These are phyloP conservation scores for Pezicula carpinea DNA, from an alignment of 2,329 filamentous ascomycete genomes.

Conservation along the genomic window DNA sequence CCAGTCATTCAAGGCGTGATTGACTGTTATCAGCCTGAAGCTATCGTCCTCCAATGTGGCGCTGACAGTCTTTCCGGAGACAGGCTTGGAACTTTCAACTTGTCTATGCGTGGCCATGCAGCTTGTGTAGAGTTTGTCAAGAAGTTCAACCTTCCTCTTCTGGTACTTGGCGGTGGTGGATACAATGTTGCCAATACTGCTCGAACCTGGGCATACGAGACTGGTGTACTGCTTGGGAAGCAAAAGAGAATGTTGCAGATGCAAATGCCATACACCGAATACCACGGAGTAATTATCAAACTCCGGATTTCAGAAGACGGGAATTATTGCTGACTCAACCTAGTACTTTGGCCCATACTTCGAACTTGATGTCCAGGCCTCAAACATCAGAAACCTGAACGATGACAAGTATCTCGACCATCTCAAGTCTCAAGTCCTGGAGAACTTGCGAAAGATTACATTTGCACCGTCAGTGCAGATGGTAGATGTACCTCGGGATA, in stretches of 20 bases:
- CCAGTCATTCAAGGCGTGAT: slow-evolving; percentile 84
- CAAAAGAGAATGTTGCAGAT: slow-evolving; percentile 66
- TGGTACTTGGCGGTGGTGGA: slow-evolving; percentile 92
- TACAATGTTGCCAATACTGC: slow-evolving; percentile 98
- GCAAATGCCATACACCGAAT: slow-evolving; percentile 89
- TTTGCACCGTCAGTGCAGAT: slow-evolving; percentile 91
- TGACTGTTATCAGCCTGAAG: slow-evolving; percentile 81
- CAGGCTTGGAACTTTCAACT: slow-evolving; percentile 91
- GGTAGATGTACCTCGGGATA: slow-evolving; percentile 65
- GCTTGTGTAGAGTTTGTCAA: slow-evolving; percentile 93
- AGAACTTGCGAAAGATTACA: slow-evolving; percentile 82
- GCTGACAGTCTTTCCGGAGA: slow-evolving; percentile 94
- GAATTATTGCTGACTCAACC: slow-evolving; percentile 23
- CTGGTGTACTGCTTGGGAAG: slow-evolving; percentile 72
- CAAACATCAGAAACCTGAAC: slow-evolving; percentile 83
- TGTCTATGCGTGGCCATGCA: slow-evolving; percentile 94
- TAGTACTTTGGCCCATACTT: slow-evolving; percentile 91
- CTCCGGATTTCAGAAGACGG: slow-evolving; percentile 28
- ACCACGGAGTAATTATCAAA: slow-evolving; percentile 62
- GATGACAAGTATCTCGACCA: slow-evolving; percentile 87
- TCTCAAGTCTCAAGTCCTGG: slow-evolving; percentile 75
- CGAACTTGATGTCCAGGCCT: slow-evolving; percentile 81
- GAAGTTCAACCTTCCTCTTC: slow-evolving; percentile 73
- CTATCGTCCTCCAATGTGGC: slow-evolving; percentile 93
- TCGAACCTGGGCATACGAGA: slow-evolving; percentile 97